These are phyloP conservation scores for Citrus inodora DNA, from an alignment of 345 rosid genomes.

Conservation along the genomic window DNA sequence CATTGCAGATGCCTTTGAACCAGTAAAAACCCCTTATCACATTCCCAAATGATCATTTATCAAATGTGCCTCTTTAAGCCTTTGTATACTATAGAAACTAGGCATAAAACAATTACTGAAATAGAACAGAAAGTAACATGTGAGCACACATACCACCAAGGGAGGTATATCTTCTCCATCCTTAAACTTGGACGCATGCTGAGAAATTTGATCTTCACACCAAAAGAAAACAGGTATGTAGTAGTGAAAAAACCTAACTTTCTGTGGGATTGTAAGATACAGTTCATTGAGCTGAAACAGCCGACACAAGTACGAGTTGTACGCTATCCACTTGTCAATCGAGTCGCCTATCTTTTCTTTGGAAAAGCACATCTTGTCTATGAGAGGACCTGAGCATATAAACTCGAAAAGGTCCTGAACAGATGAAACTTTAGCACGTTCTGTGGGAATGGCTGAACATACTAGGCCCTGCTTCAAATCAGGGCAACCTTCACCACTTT, in stretches of 20 bases:
- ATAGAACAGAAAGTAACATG: neutral
- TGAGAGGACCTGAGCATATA: conserved; percentile 83
- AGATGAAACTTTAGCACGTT: conserved; percentile 63
- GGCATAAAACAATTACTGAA: neutral
- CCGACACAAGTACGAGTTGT: conserved; percentile 57
- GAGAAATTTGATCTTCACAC: conserved; percentile 85
- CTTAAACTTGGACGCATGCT: conserved; percentile 57
- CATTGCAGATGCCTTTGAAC: neutral
- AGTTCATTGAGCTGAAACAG: conserved; percentile 73
- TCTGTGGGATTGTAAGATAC: conserved; percentile 61
- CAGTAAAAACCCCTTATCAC: neutral
- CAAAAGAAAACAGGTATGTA: conserved; percentile 90
- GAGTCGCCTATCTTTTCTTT: conserved; percentile 60
- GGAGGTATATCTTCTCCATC: conserved; percentile 80
- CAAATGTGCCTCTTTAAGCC: neutral
- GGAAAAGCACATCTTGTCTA: conserved; percentile 54
- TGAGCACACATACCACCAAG: conserved; percentile 58
- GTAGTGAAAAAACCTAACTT: conserved; percentile 82
- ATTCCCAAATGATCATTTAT: neutral
- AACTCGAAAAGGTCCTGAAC: conserved; percentile 76
- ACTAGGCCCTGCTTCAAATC: conserved; percentile 22
- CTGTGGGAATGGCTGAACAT: conserved; percentile 34
- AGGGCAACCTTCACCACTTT: conserved; percentile 7
- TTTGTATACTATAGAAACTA: neutral
- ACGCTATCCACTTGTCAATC: conserved; percentile 76